Percentiles rank a stretch among this genome's conserved stretches.
phyloP scores from a whole-genome alignment of 2,329 filamentous ascomycete genomes.

The Dryadomyces quercivorus region DNA sequence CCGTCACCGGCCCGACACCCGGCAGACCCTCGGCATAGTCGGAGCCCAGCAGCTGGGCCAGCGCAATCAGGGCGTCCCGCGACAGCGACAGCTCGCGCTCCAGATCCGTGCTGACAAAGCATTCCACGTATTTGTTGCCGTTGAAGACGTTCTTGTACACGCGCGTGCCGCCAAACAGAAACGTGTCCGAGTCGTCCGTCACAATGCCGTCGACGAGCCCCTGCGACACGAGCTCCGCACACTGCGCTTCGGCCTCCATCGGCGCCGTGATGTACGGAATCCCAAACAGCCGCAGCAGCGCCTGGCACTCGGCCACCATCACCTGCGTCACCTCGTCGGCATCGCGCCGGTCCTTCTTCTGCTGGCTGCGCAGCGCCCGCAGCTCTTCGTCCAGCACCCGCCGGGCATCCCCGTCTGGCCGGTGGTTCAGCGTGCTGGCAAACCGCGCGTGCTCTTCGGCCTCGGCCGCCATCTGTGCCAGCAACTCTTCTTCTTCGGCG shows the following conservation, averaged over 20 bases:
- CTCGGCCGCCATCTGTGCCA: slow-evolving; percentile 77
- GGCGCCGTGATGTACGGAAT: slow-evolving; percentile 94
- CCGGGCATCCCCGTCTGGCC: slow-evolving; percentile 54
- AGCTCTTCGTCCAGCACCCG: slow-evolving; percentile 80
- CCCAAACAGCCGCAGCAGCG: slow-evolving; percentile 79
- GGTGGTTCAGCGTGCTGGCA: slow-evolving; percentile 73
- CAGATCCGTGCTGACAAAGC: slow-evolving; percentile 73
- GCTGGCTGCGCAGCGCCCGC: slow-evolving; percentile 76
- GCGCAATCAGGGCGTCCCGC: slow-evolving; percentile 73
- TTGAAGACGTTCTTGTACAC: slow-evolving; percentile 99
- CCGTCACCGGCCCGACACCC: slow-evolving; percentile 86
- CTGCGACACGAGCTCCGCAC: slow-evolving; percentile 75
- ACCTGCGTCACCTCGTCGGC: slow-evolving; percentile 94
- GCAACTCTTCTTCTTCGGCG: slow-evolving; percentile 81
- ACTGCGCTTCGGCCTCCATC: slow-evolving; percentile 98
- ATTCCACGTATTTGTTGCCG: slow-evolving; percentile 94
- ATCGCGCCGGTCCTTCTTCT: slow-evolving; percentile 91
- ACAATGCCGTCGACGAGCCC: slow-evolving; percentile 94
- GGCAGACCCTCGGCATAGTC: slow-evolving; percentile 92
- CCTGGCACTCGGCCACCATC: slow-evolving; percentile 93
- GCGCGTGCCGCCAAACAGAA: slow-evolving; percentile 88
- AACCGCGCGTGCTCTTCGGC: slow-evolving; percentile 91
- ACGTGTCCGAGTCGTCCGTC: slow-evolving; percentile 93
- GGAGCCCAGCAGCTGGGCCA: slow-evolving; percentile 82
- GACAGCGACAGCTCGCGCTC: slow-evolving; percentile 82